phyloP scores from a whole-genome alignment of 1,284 basidiomycete species.

The Tylopilus orsonianus region DNA sequence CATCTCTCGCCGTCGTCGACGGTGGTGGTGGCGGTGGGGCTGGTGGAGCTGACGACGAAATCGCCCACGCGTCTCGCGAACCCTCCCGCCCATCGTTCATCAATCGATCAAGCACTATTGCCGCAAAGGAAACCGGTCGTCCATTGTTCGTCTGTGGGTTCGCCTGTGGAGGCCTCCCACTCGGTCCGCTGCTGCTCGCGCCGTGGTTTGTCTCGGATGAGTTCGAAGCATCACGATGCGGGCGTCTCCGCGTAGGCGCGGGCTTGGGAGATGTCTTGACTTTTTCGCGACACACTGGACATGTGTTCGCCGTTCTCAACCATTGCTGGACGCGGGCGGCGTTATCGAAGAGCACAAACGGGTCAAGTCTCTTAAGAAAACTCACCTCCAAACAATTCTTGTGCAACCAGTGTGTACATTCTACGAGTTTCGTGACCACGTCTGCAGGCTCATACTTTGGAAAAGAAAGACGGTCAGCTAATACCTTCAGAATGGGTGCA shows the following conservation, averaged over 20 bases:
- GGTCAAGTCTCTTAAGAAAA: not conserved
- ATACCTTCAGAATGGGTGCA: not conserved
- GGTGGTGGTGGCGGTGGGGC: not conserved
- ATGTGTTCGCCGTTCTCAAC: conserved; percentile 62
- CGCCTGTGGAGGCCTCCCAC: conserved; percentile 6
- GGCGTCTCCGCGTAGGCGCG: conserved; percentile 22
- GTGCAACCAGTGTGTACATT: conserved; percentile 76
- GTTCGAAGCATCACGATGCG: conserved; percentile 3
- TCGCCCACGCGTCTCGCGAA: not conserved
- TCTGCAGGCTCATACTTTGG: conserved; percentile 60
- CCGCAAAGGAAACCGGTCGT: conserved; percentile 17
- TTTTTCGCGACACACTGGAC: conserved; percentile 62
- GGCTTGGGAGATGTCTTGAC: conserved; percentile 38
- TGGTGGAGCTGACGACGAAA: conserved; percentile 5
- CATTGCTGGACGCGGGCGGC: conserved; percentile 49
- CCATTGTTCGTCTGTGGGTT: conserved; percentile 12
- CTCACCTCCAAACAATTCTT: conserved; percentile 68
- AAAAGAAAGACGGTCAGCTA: conserved; percentile 12
- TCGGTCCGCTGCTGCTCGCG: not conserved
- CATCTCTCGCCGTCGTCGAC: not conserved
- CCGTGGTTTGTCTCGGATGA: conserved; percentile 11
- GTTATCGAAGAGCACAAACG: not conserved
- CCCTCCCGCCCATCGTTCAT: conserved; percentile 19
- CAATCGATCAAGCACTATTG: conserved; percentile 24
- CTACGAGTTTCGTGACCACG: conserved; percentile 57